Evolutionary conservation across 2,329 filamentous ascomycete genomes (phyloP).

Genomic region (Neonectria neomacrospora): DNA sequence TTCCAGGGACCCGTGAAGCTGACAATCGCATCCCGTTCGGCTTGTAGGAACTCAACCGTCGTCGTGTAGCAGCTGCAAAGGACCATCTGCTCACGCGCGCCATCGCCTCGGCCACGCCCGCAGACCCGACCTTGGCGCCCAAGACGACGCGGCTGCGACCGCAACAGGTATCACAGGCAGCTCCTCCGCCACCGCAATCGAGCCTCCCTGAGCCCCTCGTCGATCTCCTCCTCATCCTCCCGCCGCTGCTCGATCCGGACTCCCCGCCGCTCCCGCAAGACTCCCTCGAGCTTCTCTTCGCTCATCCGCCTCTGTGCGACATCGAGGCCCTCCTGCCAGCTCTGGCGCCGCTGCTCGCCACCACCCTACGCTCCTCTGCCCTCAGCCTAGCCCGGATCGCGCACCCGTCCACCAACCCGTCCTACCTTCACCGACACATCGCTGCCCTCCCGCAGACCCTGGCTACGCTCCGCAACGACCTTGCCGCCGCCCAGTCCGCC

Average conservation of each 20-base stretch:
- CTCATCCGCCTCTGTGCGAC: conserved; percentile 60
- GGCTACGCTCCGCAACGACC: conserved; percentile 49
- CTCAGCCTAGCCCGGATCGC: conserved; percentile 60
- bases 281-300: conserved; percentile 58
- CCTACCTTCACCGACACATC: conserved; percentile 68
- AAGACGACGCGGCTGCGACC: conserved; percentile 40
- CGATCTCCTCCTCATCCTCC: conserved; percentile 66
- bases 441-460: conserved; percentile 58
- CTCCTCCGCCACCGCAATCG: conserved; percentile 32
- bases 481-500: conserved; percentile 45
- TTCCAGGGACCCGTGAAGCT: background rate
- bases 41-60: conserved; percentile 59
- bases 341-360: conserved; percentile 60
- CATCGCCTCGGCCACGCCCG: conserved; percentile 57
- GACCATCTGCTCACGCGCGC: conserved; percentile 63
- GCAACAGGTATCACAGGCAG: conserved; percentile 36
- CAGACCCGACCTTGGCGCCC: conserved; percentile 38
- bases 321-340: conserved; percentile 60
- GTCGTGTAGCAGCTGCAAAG: conserved; percentile 61
- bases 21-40: background rate
- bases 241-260: conserved; percentile 56
- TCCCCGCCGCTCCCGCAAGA: conserved; percentile 49
- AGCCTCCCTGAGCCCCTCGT: conserved; percentile 58
- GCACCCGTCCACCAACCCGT: conserved; percentile 63
- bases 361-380: conserved; percentile 61